Evolutionary conservation across 192 early-diverging fungal species (phyloP), one percentile per base, ranked within the genome.

Genomic region (Coemansia sp.): DNA sequence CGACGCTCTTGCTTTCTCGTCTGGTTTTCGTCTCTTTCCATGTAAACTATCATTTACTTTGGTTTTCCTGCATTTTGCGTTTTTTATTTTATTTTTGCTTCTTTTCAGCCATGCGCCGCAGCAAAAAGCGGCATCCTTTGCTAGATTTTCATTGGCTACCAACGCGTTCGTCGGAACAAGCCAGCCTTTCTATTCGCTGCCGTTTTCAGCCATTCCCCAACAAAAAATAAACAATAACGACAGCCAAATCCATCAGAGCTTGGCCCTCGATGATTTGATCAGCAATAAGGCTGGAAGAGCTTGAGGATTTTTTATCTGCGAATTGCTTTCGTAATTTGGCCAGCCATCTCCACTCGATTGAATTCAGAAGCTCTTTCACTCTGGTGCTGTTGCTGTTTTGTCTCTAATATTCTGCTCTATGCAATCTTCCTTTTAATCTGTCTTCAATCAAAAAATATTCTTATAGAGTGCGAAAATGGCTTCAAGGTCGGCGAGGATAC

Each of bases 401-500:
- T 32, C 32, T 32, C 3, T n/a, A 15, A 48, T 12, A 16, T 0
- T 48, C 47, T 48, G 47, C 13, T 48, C 16, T 48, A 16, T n/a
- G 6, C 47, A 48, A n/a, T 62, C 19, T 61, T 61, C 58, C 11
- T 15, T 61, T 32, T 15, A 39, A 18, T 19, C 16, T 18, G 41
- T 11, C 41, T 61, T 61, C 41, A 46, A 22, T 46, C 60, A 22
- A 6, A 5, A 39, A 13, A 18, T 58, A 58, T 52, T 15, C n/a
- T 16, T 22, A 12, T 52, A 58, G 13, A 37, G n/a, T 5, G 56
- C 37, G 39, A 58, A 7, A 40, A 58, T 58, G 56, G 74, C 77
- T 5, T 60, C 68, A 8, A 42, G 46, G 52, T 40, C 76, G 2
- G 80, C 93, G 21, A 85, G 88, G 67, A 86, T 83, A 45, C 80